Evolutionary conservation across 306 rosid species (phyloP).

Genomic region (Hippophae tibetana): DNA sequence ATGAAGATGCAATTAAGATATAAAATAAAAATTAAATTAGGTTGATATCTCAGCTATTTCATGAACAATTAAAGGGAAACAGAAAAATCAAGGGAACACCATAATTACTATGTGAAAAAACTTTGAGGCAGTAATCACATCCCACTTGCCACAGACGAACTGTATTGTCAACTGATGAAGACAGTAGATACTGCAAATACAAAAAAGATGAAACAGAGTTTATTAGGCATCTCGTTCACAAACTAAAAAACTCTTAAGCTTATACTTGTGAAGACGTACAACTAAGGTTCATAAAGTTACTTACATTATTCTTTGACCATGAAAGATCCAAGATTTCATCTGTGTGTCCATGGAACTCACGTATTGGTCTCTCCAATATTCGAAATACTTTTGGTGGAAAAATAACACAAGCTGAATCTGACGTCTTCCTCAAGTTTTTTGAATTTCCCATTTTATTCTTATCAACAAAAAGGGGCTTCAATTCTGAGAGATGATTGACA

Average conservation of each 20-base stretch:
- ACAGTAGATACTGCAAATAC: conserved; percentile 66
- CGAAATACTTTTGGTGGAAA: conserved; percentile 75
- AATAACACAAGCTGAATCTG: conserved; percentile 80
- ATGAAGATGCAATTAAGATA: neutral
- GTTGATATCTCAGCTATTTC: conserved; percentile 12
- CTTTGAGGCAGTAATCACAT: conserved; percentile 53
- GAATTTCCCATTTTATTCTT: conserved; percentile 52
- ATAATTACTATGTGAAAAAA: conserved; percentile 82
- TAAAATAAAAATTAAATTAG: conserved; percentile 2
- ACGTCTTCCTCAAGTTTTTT: conserved; percentile 45
- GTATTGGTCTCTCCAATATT: conserved; percentile 73
- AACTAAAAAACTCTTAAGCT: no score
- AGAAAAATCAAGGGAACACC: conserved; percentile 35
- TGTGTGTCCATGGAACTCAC: conserved; percentile 68
- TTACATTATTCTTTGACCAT: conserved; percentile 88
- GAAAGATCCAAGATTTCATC: conserved; percentile 78
- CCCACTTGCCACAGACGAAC: conserved; percentile 89
- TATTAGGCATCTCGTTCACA: neutral
- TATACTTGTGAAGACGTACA: neutral
- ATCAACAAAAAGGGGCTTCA: conserved; percentile 60
- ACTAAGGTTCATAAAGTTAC: conserved; percentile 21
- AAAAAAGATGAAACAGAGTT: conserved; percentile 16
- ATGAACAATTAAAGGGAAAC: neutral
- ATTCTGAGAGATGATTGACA: conserved; percentile 59
- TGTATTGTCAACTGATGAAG: conserved; percentile 84